Percentiles rank a stretch among this genome's conserved stretches.
Conservation (phyloP, 176 grass and related monocot species). For the Phyllostachys edulis region DNA sequence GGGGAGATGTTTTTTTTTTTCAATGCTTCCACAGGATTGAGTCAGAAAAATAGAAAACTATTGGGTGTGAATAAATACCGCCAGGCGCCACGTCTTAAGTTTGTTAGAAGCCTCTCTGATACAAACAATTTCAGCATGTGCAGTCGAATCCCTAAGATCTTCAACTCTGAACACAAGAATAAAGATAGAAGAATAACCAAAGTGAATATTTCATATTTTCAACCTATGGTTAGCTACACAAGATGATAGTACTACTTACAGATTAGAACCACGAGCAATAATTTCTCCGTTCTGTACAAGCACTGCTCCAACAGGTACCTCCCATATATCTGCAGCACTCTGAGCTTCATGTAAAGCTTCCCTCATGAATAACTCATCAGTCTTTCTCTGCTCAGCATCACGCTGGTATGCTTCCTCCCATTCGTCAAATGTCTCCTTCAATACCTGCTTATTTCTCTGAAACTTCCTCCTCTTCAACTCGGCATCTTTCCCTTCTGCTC, state of each 20-base stretch:
- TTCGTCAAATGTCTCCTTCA: conserved; percentile 83
- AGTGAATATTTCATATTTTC: conserved; percentile 8
- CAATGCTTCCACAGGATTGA: not conserved
- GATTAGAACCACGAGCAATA: conserved; percentile 93
- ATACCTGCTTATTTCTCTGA: conserved; percentile 77
- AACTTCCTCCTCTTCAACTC: conserved; percentile 61
- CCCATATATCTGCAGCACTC: conserved; percentile 91
- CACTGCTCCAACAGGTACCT: conserved; percentile 94
- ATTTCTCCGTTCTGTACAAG: conserved; percentile 87
- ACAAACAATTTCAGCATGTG: conserved; percentile 99
- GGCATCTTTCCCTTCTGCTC: conserved; percentile 40
- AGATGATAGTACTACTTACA: conserved; percentile 55
- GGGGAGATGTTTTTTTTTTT: not conserved
- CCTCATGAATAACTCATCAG: conserved; percentile 93
- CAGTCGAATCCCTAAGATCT: conserved; percentile 94
- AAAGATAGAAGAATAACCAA: conserved; percentile 27
- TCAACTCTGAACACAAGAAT: conserved; percentile 71
- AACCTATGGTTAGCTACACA: conserved; percentile 5
- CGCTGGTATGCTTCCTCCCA: conserved; percentile 82
- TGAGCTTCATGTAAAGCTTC: conserved; percentile 96
- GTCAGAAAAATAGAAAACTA: conserved; percentile 6
- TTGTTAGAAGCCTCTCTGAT: conserved; percentile 93
- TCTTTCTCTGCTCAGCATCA: conserved; percentile 69
- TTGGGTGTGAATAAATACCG: conserved; percentile 51
- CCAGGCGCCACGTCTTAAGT: conserved; percentile 84